Evolutionary conservation across 1,139 yeast genomes (phyloP).

Genomic region (Blastobotrys apis): DNA sequence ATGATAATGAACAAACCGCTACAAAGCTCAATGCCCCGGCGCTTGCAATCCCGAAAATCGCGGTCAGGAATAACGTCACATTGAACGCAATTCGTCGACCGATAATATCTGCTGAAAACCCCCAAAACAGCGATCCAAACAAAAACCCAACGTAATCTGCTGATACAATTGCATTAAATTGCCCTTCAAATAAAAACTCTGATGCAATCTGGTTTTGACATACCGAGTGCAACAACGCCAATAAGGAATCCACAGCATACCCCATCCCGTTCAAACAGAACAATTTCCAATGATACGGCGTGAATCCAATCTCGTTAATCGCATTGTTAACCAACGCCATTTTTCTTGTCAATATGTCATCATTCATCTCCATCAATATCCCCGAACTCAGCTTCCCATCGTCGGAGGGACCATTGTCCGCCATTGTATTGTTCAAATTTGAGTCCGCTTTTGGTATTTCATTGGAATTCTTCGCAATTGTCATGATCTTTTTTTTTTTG

Average conservation of each 20-base stretch:
- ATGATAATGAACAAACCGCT: slow-evolving; percentile 48
- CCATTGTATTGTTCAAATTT: too few species aligned
- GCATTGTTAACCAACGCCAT: too few species aligned
- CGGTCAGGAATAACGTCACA: slow-evolving; percentile 47
- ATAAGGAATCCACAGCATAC: too few species aligned
- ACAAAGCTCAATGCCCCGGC: slow-evolving; percentile 47
- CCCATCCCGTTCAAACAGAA: too few species aligned
- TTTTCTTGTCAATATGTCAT: too few species aligned
- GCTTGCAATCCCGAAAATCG: slow-evolving; percentile 48
- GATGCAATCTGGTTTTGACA: too few species aligned
- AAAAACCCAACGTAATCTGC: slow-evolving; percentile 51
- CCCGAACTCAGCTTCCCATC: slow-evolving; percentile 23
- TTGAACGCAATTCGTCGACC: slow-evolving; percentile 57
- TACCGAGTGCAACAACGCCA: too few species aligned
- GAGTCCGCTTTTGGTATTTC: not conserved
- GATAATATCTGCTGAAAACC: slow-evolving; percentile 53
- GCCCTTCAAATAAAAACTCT: too few species aligned
- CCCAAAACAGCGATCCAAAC: slow-evolving; percentile 53
- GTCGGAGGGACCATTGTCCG: too few species aligned
- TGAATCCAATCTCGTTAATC: too few species aligned
- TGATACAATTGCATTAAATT: too few species aligned
- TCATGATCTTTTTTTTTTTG: not conserved
- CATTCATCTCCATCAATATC: slow-evolving; percentile 42
- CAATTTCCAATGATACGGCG: too few species aligned
- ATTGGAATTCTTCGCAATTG: not conserved